Evolutionary conservation across 106 monocot genomes (phyloP).

Genomic region (Xerophyta viscosa): DNA sequence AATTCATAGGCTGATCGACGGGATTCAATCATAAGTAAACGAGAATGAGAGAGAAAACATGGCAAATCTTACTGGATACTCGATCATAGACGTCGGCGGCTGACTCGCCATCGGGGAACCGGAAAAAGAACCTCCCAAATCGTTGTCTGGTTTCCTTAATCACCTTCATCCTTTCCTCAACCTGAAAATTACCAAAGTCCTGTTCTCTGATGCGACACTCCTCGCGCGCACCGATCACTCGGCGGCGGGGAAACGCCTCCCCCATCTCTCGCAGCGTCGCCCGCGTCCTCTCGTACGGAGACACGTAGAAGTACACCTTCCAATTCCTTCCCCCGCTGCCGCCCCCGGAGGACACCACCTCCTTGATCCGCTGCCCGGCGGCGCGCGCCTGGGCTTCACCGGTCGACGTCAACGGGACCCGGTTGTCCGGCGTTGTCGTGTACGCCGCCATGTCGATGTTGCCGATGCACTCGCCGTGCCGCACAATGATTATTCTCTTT

Average conservation of each 20-base stretch:
- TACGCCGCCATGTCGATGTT: constrained; percentile 79
- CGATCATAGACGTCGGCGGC: constrained; percentile 94
- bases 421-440: constrained; percentile 80
- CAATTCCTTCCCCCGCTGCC: constrained; percentile 15
- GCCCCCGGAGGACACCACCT: constrained; percentile 27
- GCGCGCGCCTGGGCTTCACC: constrained; percentile 62
- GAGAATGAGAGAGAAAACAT: neutral
- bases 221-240: constrained; percentile 72
- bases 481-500: constrained; percentile 74
- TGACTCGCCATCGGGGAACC: constrained; percentile 96
- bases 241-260: constrained; percentile 34
- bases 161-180: constrained; percentile 74
- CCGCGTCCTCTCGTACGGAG: constrained; percentile 66
- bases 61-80: constrained; percentile 50
- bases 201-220: constrained; percentile 90
- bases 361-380: constrained; percentile 33
- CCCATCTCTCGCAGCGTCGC: constrained; percentile 80
- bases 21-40: no score
- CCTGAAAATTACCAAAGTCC: constrained; percentile 97
- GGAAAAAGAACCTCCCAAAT: constrained; percentile 93
- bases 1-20: no score
- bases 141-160: constrained; percentile 71
- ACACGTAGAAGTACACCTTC: constrained; percentile 87
- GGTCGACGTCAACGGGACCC: constrained; percentile 57
- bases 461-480: constrained; percentile 93